phyloP scores from a whole-genome alignment of 169 alveolate species.

The Miamiensis avidus region DNA sequence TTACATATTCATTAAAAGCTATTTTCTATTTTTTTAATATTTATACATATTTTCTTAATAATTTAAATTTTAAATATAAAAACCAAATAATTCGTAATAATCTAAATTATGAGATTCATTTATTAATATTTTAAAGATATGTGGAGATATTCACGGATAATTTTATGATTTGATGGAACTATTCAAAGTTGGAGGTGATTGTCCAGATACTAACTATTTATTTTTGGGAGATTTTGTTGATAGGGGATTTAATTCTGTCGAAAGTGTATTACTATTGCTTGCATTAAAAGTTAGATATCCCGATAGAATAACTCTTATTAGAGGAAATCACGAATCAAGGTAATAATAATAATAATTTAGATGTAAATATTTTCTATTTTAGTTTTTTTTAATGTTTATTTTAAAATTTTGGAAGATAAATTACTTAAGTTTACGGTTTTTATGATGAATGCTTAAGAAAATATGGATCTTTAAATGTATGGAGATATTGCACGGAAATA shows the following conservation, averaged over 20 bases:
- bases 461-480: constrained; percentile 98
- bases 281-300: constrained; percentile 97
- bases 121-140: constrained; percentile 54
- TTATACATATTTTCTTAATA: too few species aligned
- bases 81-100: constrained; percentile 1
- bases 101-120: neutral
- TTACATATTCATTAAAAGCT: too few species aligned
- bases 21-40: too few species aligned
- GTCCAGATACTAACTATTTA: constrained; percentile 93
- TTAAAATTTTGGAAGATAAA: constrained; percentile 27
- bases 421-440: constrained; percentile 97
- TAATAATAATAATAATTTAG: constrained; percentile 94
- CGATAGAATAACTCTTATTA: constrained; percentile 93
- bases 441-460: constrained; percentile 99
- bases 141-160: constrained; percentile 98
- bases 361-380: constrained; percentile 18
- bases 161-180: constrained; percentile 95
- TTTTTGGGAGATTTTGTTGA: constrained; percentile 99
- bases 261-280: constrained; percentile 96
- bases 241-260: constrained; percentile 98
- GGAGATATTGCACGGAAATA: constrained; percentile 98
- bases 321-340: constrained; percentile 99
- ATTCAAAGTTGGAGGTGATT: constrained; percentile 91
- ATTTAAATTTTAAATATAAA: too few species aligned
- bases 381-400: neutral